Base-by-base conservation (phyloP, 2,329 filamentous ascomycete species). In the Bisporella sp. region DNA sequence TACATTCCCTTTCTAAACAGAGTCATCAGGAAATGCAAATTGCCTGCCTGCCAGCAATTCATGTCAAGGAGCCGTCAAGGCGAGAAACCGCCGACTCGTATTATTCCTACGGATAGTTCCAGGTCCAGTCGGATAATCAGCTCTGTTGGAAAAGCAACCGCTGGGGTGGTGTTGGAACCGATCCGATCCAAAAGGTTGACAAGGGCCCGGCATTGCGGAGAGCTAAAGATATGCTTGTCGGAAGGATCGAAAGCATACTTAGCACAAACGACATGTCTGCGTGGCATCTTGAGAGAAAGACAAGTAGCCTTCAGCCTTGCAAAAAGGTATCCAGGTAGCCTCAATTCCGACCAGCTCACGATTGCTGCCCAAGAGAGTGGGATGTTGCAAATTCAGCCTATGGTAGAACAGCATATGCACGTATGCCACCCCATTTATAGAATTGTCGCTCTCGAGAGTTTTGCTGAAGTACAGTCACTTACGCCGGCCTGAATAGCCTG, bases 281-380 rank as follows among this genome's bases (percentile, higher is more conserved):
- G 42, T 45, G 42, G 42, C 42, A 45, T n/a, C n/a, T 45, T 45
- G 28, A 32, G 21, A 45, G 42, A 30, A 45, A 32, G 42, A 13
- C 30, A 45, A 31, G 42, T 45, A 45, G 42, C 13, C 40, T 43
- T 9, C 42, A 45, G 42, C 42, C 42, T 45, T 45, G 30, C 29
- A 21, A 21, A 21, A 21, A 21, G 21, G 21, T 21, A 21, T 21
- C 13, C 42, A 11, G 42, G 31, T n/a, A 37, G 35, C 35, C 35
- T 37, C n/a, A n/a, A 11, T n/a, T 9, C n/a, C 32, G 54, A 55
- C 55, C 58, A 62, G 51, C 59, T 57, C 59, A 60, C 21, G 60
- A 53, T 58, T 62, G 59, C 55, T 62, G 59, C 59, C 59, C 58
- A 57, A 59, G 44, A 31, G 21, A 21, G 21, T 21, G 21, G 21